Evolutionary conservation across 139 green algal species (phyloP), one percentile per base, ranked within the genome.

Genomic region (Ulvella scutata): DNA sequence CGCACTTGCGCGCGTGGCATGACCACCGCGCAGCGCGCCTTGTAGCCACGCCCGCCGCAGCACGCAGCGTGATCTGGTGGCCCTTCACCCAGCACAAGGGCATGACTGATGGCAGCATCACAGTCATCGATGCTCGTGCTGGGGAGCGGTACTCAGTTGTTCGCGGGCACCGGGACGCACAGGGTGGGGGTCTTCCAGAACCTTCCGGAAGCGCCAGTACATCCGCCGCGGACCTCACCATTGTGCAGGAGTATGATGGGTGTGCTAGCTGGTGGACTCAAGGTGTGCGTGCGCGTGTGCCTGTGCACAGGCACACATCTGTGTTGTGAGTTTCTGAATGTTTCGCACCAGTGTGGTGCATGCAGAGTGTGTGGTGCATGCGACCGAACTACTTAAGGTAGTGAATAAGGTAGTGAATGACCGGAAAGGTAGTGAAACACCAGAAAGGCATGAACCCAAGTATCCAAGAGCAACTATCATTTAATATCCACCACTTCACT

Each of bases 221-320:
- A 76, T 43, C 26, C 31, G 59, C 31, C 6, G 37, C 51, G 28
- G 39, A 2, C 6, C 4, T 31, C 37, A 38, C 51, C 31, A 60
- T 93, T 38, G 38, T 77, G 2, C 74, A 79, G 33, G 36, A 88
- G 61, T 96, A 96, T 74, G 95, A 99, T 82, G 93, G 79, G 13
- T 93, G 87, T 62, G 89, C 88, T 37, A 96, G 90, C 80, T 99
- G 95, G 95, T 99, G 95, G 95, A 99, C 95, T 0, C 94, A 98
- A 83, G 90, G 81, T 29, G 40, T 77, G 40, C n/a, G n/a, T n/a
- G n/a, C n/a, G n/a, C n/a, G n/a, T n/a, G n/a, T n/a, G n/a, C n/a
- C n/a, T n/a, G n/a, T n/a, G n/a, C n/a, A n/a, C n/a, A n/a, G n/a
- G n/a, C n/a, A n/a, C n/a, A n/a, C n/a, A n/a, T n/a, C n/a, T n/a